A percentile compares a stretch with the other conserved stretches of the same genome.
Conservation (phyloP, 2,329 filamentous ascomycete genomes). For the Penicillium brasilianum region DNA sequence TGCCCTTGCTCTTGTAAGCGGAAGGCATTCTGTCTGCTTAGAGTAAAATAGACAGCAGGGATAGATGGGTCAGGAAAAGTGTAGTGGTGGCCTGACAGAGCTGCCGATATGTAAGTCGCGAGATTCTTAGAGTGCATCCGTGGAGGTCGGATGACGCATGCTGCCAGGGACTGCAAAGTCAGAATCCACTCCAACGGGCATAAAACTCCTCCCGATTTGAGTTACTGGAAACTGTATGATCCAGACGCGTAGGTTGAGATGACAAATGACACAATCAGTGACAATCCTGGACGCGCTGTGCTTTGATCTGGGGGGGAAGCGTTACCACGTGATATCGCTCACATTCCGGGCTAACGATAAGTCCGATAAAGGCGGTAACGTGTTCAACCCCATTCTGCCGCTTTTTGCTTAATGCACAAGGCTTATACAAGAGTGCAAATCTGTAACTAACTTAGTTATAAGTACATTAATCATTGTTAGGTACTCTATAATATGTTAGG, state of each 20-base stretch:
- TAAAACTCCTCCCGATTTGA: not conserved
- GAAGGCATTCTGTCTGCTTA: conserved; percentile 45
- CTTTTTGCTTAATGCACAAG: no score
- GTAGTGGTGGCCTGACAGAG: not conserved
- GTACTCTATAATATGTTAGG: no score
- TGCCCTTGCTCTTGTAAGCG: conserved; percentile 58
- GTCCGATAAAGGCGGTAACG: not conserved
- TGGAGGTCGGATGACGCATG: conserved; percentile 22
- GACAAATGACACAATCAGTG: not conserved
- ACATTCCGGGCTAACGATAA: not conserved
- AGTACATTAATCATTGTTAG: no score
- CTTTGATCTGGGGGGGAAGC: not conserved
- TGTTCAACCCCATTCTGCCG: no score
- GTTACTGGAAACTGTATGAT: not conserved
- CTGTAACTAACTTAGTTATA: no score
- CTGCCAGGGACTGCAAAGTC: conserved; percentile 14
- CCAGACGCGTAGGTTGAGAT: not conserved
- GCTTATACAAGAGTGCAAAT: no score
- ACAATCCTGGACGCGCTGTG: not conserved
- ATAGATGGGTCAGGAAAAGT: not conserved
- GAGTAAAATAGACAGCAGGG: not conserved
- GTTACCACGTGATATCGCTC: not conserved
- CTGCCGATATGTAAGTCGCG: conserved; percentile 12
- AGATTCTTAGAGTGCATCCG: conserved; percentile 18
- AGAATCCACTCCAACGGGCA: not conserved